Evolutionary conservation across 495 filamentous ascomycete genomes (phyloP).

Genomic region (Entonaema liquescens): DNA sequence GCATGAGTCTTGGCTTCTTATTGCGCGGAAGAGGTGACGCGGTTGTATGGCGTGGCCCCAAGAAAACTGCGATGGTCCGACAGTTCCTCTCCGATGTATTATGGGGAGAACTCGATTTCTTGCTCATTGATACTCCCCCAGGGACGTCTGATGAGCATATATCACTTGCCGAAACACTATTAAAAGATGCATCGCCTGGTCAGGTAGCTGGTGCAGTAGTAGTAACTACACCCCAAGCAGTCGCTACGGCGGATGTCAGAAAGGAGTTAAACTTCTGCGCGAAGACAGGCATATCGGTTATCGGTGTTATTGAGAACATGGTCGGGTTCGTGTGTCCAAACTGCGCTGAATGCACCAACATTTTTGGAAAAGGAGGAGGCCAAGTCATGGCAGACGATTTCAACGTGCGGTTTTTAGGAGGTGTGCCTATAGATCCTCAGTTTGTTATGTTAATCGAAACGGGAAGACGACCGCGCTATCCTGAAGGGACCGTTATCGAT

Average conservation of each 20-base stretch:
- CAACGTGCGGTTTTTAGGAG: constrained; percentile 81
- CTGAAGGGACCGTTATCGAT: constrained; percentile 58
- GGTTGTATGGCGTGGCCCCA: constrained; percentile 96
- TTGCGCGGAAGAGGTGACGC: constrained; percentile 84
- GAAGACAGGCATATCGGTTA: constrained; percentile 81
- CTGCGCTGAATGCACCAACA: constrained; percentile 90
- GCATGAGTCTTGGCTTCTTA: constrained; percentile 94
- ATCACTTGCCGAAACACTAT: constrained; percentile 84
- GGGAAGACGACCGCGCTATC: constrained; percentile 59
- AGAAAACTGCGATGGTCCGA: constrained; percentile 98
- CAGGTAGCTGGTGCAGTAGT: constrained; percentile 83
- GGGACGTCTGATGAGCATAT: constrained; percentile 98
- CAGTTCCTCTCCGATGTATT: constrained; percentile 92
- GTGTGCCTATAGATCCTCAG: constrained; percentile 86
- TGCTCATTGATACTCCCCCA: constrained; percentile 94
- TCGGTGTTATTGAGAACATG: constrained; percentile 98
- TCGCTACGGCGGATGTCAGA: constrained; percentile 89
- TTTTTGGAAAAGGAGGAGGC: constrained; percentile 91
- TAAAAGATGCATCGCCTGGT: constrained; percentile 67
- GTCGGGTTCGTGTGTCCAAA: constrained; percentile 94
- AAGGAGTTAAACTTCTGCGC: constrained; percentile 97
- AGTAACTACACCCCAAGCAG: constrained; percentile 95
- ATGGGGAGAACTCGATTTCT: constrained; percentile 88
- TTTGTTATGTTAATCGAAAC: constrained; percentile 64
- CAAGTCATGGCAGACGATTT: constrained; percentile 89